Percentiles rank a stretch among this genome's conserved stretches.
These are phyloP conservation scores for Graphiopsis chlorocephala DNA, from an alignment of 2,329 filamentous ascomycete genomes.

Conservation along the genomic window DNA sequence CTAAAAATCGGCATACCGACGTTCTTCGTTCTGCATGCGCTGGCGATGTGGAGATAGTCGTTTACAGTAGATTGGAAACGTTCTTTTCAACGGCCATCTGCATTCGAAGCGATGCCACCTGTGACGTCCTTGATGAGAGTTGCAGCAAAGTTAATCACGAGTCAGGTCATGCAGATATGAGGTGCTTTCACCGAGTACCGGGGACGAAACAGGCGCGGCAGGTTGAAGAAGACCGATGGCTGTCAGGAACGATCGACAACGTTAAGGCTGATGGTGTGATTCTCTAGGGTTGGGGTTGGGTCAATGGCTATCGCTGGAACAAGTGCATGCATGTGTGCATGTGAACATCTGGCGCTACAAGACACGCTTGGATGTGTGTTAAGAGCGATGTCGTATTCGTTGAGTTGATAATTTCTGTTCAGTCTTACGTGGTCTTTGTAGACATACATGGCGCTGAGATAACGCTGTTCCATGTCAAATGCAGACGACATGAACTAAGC, in stretches of 20 bases:
- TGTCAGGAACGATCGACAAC: background rate
- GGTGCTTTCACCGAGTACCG: background rate
- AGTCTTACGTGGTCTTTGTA: background rate
- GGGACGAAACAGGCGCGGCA: background rate
- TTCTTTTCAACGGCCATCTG: background rate
- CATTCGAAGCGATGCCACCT: background rate
- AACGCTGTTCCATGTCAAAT: background rate
- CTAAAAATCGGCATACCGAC: background rate
- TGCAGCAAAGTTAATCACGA: background rate
- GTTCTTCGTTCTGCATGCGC: conserved; percentile 1
- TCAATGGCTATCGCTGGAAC: background rate
- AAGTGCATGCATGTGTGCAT: too few relatives aligned
- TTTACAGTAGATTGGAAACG: background rate
- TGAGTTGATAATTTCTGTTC: background rate
- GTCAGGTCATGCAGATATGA: background rate
- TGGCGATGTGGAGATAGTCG: background rate
- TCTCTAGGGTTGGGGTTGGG: background rate
- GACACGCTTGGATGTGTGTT: background rate
- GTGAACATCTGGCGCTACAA: background rate
- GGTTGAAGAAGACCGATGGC: background rate
- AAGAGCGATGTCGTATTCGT: rapidly evolving
- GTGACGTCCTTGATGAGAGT: background rate
- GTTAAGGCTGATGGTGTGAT: background rate
- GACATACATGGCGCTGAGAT: background rate
- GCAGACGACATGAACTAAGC: too few relatives aligned